Base-by-base conservation (phyloP, 345 rosid genomes). In the Trapa bicornis region DNA sequence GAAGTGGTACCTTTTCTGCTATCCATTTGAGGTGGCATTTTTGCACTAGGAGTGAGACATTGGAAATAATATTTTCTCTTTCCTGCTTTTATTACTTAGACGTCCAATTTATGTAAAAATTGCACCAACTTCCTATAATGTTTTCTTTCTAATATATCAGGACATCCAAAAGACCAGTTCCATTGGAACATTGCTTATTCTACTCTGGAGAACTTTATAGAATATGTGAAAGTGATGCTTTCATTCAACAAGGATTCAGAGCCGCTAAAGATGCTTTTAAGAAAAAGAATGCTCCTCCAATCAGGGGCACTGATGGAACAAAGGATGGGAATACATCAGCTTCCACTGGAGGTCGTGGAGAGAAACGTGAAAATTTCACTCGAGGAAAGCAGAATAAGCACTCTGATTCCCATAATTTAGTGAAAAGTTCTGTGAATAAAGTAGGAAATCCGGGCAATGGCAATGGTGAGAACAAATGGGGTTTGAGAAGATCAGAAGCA, bases 111-210 rank as follows among this genome's bases (percentile, higher is more conserved):
- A 47, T 61, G 16, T 15, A 32, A 47, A 50, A n/a, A 50, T 29
- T 69, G 50, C 68, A 32, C 2, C 66, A 22, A 3, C 65, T 63
- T 47, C 48, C 37, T 50, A 47, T 52, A 58, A 5, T 62, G 11
- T 77, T 61, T 68, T 69, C 67, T 35, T 47, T n/a, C 1, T 3
- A 67, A 45, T 14, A 50, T 73, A 54, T 74, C 85, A 93, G 98
- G 76, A 93, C 98, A 65, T 81, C 83, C n/a, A 81, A 83, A 86
- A 84, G 98, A 82, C 97, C 98, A 37, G 98, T 93, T 64, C 98
- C 98, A 2, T 77, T 93, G 75, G 98, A 93, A 85, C 98, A 93
- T 67, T 90, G 94, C 73, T 64, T 93, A 72, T 93, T 87, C 75
- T 93, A 83, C 75, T 81, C 96, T 2, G 97, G 97, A 74, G 96